These are phyloP conservation scores for Irpex sp. DNA, from an alignment of 1,284 basidiomycete genomes.

Conservation along the genomic window DNA sequence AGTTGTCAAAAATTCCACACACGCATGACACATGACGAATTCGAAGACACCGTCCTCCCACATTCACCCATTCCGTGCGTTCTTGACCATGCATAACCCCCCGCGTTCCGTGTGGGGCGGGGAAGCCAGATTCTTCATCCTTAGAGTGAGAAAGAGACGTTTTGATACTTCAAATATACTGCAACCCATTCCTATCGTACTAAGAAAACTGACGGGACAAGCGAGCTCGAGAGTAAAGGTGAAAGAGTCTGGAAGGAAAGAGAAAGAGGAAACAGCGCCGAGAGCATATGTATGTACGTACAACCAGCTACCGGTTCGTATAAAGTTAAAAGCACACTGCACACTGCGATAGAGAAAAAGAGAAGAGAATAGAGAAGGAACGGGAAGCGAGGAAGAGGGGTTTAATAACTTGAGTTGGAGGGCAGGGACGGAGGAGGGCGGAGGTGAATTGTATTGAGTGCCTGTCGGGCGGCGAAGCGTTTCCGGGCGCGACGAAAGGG, in stretches of 20 bases:
- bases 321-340: constrained; percentile 1
- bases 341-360: background rate
- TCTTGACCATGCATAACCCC: no score
- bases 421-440: background rate
- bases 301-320: background rate
- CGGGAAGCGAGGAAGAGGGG: background rate
- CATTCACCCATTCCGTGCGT: no score
- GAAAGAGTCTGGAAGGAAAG: background rate
- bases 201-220: background rate
- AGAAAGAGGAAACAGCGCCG: background rate
- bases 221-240: background rate
- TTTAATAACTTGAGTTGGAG: background rate
- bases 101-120: no score
- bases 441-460: background rate
- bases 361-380: background rate
- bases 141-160: background rate
- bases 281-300: background rate
- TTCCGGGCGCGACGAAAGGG: background rate
- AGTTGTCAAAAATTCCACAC: no score
- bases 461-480: background rate
- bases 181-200: constrained; percentile 2
- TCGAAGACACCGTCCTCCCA: no score
- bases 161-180: background rate
- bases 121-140: no score
- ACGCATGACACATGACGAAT: no score